Percentiles rank a stretch among this genome's conserved stretches.
Conservation (phyloP, 257 asterid genomes). For the Prunella vulgaris region DNA sequence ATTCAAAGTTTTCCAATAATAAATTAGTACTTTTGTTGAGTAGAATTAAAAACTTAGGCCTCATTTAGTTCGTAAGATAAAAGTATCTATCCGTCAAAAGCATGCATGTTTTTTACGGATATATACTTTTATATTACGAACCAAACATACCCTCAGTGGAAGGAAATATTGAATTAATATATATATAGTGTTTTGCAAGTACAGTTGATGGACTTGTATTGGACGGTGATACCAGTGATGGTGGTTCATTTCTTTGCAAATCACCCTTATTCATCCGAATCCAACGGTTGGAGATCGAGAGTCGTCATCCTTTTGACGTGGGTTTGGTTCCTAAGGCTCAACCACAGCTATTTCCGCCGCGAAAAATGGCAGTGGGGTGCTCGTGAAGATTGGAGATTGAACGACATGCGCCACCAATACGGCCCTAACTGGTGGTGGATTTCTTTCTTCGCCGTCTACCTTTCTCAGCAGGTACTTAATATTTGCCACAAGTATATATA, state of each 20-base stretch:
- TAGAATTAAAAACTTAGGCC: too few relatives aligned
- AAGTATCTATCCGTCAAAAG: too few relatives aligned
- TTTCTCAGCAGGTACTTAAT: constrained; percentile 65
- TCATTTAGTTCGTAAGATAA: too few relatives aligned
- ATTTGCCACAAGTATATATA: too few relatives aligned
- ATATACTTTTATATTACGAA: too few relatives aligned
- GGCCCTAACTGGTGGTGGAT: constrained; percentile 84
- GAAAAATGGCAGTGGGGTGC: constrained; percentile 95
- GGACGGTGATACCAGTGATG: constrained; percentile 89
- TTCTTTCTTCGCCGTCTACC: constrained; percentile 75
- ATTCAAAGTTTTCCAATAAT: too few relatives aligned
- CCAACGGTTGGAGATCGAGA: constrained; percentile 56
- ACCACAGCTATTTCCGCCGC: constrained; percentile 88
- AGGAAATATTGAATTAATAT: too few relatives aligned
- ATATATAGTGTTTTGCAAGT: too few relatives aligned
- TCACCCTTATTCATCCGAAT: constrained; percentile 55
- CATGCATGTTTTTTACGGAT: too few relatives aligned
- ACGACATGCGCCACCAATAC: constrained; percentile 59
- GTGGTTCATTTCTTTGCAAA: constrained; percentile 55
- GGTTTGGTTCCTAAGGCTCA: constrained; percentile 75
- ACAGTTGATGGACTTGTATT: constrained; percentile 88
- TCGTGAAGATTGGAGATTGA: constrained; percentile 87
- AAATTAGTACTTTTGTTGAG: too few relatives aligned
- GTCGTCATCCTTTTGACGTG: constrained; percentile 49
- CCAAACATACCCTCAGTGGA: too few relatives aligned